Evolutionary conservation across 495 filamentous ascomycete species (phyloP).

Genomic region (Astrocystis sublimbata): DNA sequence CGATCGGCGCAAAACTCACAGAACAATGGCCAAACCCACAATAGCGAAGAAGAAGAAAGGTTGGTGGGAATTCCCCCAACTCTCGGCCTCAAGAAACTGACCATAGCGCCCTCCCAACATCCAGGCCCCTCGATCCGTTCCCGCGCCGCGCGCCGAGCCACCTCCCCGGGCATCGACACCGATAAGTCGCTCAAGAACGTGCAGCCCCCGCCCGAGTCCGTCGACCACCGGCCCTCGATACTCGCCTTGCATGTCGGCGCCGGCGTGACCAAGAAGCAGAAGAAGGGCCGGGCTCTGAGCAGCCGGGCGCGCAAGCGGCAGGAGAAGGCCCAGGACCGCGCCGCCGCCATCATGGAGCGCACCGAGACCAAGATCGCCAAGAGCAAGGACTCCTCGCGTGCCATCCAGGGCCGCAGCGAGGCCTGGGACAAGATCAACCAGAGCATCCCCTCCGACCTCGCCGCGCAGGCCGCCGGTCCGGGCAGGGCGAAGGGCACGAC

Average conservation of each 20-base stretch:
- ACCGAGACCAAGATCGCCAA: slow-evolving; percentile 67
- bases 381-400: slow-evolving; percentile 61
- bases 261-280: slow-evolving; percentile 66
- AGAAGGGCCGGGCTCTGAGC: slow-evolving; percentile 61
- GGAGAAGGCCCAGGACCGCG: slow-evolving; percentile 72
- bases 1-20: background rate
- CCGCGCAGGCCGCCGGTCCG: too few relatives aligned
- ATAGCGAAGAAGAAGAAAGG: slow-evolving; percentile 45
- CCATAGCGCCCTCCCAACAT: slow-evolving; percentile 6
- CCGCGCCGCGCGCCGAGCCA: slow-evolving; percentile 70
- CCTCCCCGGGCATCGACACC: slow-evolving; percentile 68
- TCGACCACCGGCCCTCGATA: slow-evolving; percentile 56
- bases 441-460: slow-evolving; percentile 32
- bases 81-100: slow-evolving; percentile 14
- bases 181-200: slow-evolving; percentile 72
- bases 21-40: slow-evolving; percentile 43
- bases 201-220: slow-evolving; percentile 55
- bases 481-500: background rate
- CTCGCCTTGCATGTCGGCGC: slow-evolving; percentile 60
- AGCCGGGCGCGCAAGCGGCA: slow-evolving; percentile 66
- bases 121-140: slow-evolving; percentile 60
- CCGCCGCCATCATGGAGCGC: slow-evolving; percentile 68
- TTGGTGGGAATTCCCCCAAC: slow-evolving; percentile 8
- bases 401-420: slow-evolving; percentile 56
- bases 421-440: slow-evolving; percentile 63